Percentiles rank a stretch among this genome's conserved stretches.
Conservation (phyloP, 2,329 filamentous ascomycete genomes). For the Colletotrichum melonis region DNA sequence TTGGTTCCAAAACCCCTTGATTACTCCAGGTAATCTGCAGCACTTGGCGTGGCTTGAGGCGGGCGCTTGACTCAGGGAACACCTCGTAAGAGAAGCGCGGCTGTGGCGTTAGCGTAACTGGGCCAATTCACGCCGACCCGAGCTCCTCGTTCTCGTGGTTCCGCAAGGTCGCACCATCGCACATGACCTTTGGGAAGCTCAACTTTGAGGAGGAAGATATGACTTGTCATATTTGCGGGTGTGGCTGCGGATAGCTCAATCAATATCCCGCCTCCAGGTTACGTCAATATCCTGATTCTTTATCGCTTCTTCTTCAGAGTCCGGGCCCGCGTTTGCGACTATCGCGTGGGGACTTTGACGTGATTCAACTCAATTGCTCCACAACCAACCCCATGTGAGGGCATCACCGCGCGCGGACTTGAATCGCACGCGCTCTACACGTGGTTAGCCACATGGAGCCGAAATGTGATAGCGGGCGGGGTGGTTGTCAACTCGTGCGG, state of each 20-base stretch:
- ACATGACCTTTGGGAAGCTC: neutral
- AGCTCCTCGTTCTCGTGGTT: neutral
- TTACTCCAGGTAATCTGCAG: neutral
- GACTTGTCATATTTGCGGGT: neutral
- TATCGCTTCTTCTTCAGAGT: neutral
- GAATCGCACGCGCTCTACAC: slow-evolving; percentile 12
- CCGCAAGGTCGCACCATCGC: neutral
- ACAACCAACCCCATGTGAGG: neutral
- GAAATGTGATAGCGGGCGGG: neutral
- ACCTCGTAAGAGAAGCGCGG: neutral
- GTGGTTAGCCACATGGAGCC: slow-evolving; percentile 7
- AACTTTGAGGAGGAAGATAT: neutral
- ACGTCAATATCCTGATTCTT: neutral
- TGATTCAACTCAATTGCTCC: neutral
- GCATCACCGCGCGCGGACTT: slow-evolving; percentile 3
- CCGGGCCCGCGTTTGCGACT: neutral
- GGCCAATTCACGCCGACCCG: neutral
- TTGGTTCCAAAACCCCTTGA: neutral
- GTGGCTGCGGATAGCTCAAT: neutral
- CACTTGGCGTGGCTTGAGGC: slow-evolving; percentile 1
- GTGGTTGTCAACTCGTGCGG: neutral
- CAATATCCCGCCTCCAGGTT: neutral
- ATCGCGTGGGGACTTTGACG: neutral
- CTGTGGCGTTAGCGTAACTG: slow-evolving; percentile 4
- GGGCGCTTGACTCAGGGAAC: slow-evolving; percentile 25